Base-by-base conservation (phyloP, 768 basidiomycete species). In the Tephrocybe sp. region DNA sequence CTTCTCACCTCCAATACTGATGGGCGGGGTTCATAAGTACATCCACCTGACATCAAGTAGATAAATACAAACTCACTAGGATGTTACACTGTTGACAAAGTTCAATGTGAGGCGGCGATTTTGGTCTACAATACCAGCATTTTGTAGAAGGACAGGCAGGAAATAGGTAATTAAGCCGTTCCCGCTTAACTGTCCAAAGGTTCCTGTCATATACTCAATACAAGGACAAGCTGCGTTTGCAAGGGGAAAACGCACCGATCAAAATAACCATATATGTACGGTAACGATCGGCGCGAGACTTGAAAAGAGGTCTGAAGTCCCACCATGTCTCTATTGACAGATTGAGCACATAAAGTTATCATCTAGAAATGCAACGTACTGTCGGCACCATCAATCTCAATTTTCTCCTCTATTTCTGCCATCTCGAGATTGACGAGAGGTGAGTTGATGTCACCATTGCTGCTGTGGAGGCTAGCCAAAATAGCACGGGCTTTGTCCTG, bases 231-330 rank as follows among this genome's bases (percentile, higher is more conserved):
- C 2, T 37, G 4, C 22, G 4, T 6, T 37, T 41, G n/a, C 12
- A n/a, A 21, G 33, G 23, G 8, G 23, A 46, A 19, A 1, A 52
- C 60, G 30, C 48, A 71, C 75, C 76, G 40, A 79, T 76, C 31
- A 80, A 62, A 46, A 77, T 72, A 41, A 77, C 74, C 71, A 80
- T 75, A 45, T 71, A 73, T 19, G 74, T 69, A 18, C 78, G 67
- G 59, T 76, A 75, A 43, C 78, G 64, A 59, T 75, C 71, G 8
- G 69, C 72, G 7, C 64, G 62, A 29, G 69, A 76, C 34, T 63
- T 68, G 65, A 82, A 79, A 19, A 80, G 60, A 10, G 73, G 71
- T 33, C 75, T 63, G 66, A 78, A 80, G 58, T 80, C 78, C 79
- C 79, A 82, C 71, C 73, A 80, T 25, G 61, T 61, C 53, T 76